Evolutionary conservation across 1,139 yeast species (phyloP), one percentile per base, ranked within the genome.

Genomic region (Yamadazyma jaroonii): DNA sequence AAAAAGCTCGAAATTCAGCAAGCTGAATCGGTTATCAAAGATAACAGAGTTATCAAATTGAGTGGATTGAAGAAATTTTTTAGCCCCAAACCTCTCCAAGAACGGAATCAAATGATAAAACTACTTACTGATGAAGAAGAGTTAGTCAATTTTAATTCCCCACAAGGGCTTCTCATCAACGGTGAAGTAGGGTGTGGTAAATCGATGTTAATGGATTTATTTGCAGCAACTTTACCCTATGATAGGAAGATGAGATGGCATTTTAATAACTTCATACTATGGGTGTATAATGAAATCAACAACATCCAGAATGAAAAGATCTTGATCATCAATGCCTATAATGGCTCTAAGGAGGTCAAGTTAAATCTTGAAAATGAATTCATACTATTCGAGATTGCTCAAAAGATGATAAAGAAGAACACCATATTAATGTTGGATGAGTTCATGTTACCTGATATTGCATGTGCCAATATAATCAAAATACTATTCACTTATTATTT

Each of bases 111-210:
- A 36, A 43, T 83, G 36, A 64, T 82, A 10, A 60, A 57, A 41
- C 68, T 68, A n/a, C 55, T 83, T 22, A 70, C 78, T 1, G 84
- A 80, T 50, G 86, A 81, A 48, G 88, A 83, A 42, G 85, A 80
- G 46, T 54, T 81, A 31, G 52, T 59, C n/a, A 69, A 74, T 39
- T 68, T 79, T 43, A 63, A 73, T 2, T 66, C 84, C 0, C 89
- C 89, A 0, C 81, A 75, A 41, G 89, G 90, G 0, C 57, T 83
- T 4, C 52, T 83, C 34, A 58, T 83, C 6, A 81, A 82, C 52
- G 90, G 90, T 2, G 88, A 80, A 44, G 89, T 83, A 3, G 89
- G 89, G 0, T 79, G 85, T 51, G 90, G 90, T 2, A 83, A 83
- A 50, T 79, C 87, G 2, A 77, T 83, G 83, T 56, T 83, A 35